Base-by-base conservation (phyloP, 768 basidiomycete species). In the Suillus occidentalis region DNA sequence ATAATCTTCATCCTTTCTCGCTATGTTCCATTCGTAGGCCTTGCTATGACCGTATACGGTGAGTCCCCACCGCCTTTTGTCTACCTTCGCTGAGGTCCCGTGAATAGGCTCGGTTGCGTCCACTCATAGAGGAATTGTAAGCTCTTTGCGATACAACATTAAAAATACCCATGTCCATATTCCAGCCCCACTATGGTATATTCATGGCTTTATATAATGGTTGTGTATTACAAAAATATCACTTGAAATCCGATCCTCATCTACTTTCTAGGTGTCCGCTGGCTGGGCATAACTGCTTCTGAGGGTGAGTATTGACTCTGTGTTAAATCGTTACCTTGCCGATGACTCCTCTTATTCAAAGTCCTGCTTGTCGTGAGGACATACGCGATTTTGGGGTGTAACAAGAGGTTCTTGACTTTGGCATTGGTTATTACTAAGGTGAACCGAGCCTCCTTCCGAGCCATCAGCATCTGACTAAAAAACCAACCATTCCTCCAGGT, bases 21-120 rank as follows among this genome's bases (percentile, higher is more conserved):
- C 6, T 60, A 60, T 53, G 3, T 53, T 12, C 60, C 60, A 13
- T 60, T 60, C 14, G 25, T 36, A 20, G 42, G 60, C 12, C 42
- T 49, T 28, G 60, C 2, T n/a, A 43, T 60, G 60, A 60, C 60
- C 6, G 60, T 49, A 60, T 60, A 60, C 22, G 31, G 60, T 36
- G 34, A 28, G 60, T 31, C 22, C 18, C 25, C 4, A 3, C 20
- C 7, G 4, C 42, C 12, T 16, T 60, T 25, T 60, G 14, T 52
- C 25, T 14, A 20, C 45, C 13, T 60, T 49, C 6, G 36, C 34
- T 53, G 28, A 31, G 28, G 16, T 31, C 9, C 25, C 6, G 12
- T 16, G n/a, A 9, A 31, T 60, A 49, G 42, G 31, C n/a, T 52
- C 28, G 20, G 43, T 60, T 2, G 45, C 13, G 16, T 60, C 55